phyloP scores from a whole-genome alignment of 176 grass and related monocot genomes.

The Secale cereale region DNA sequence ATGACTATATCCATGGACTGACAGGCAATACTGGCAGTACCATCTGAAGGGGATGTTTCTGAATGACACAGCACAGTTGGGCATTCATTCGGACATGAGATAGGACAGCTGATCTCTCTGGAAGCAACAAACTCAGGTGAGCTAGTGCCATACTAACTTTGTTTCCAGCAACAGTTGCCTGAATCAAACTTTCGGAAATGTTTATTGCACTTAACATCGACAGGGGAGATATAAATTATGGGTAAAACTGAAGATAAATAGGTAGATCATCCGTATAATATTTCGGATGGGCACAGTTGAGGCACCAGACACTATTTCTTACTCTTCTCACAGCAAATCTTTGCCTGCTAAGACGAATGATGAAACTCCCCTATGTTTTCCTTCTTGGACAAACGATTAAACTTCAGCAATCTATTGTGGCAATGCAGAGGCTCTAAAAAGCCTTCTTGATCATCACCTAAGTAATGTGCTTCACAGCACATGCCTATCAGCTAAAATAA shows the following conservation, averaged over 20 bases:
- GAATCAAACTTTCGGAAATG: neutral
- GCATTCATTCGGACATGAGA: neutral
- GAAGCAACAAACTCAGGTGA: constrained; percentile 16
- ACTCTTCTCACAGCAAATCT: constrained; percentile 11
- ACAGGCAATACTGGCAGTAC: neutral
- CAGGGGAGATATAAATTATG: neutral
- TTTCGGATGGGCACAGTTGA: neutral
- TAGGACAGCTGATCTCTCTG: neutral
- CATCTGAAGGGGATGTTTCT: neutral
- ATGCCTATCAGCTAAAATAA: constrained; percentile 27
- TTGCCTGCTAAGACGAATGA: constrained; percentile 2
- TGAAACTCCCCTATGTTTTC: neutral
- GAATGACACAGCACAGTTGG: neutral
- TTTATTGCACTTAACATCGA: neutral
- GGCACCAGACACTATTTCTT: neutral
- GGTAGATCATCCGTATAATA: neutral
- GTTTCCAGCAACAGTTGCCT: neutral
- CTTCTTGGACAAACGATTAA: constrained; percentile 1
- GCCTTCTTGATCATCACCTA: constrained; percentile 22
- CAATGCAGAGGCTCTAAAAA: constrained; percentile 3
- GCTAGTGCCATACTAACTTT: neutral
- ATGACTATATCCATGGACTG: neutral
- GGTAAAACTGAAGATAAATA: constrained; percentile 3
- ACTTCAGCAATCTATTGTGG: neutral
- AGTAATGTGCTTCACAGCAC: constrained; percentile 9